These are phyloP conservation scores for Barbarea vulgaris DNA, from an alignment of 345 rosid species.

Conservation along the genomic window DNA sequence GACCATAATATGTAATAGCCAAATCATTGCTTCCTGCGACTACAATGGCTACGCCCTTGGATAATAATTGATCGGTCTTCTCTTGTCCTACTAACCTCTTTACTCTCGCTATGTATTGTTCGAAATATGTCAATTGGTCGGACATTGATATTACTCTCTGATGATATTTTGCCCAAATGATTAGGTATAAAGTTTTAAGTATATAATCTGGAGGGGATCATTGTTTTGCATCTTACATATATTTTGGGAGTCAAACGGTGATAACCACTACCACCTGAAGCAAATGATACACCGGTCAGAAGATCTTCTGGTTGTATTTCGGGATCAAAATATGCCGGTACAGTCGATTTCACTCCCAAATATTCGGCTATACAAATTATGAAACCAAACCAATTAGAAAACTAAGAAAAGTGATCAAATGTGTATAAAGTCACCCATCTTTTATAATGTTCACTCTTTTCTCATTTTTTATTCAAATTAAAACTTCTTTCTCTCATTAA, in stretches of 20 bases:
- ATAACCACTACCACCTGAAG: conserved; percentile 62
- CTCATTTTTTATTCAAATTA: no score
- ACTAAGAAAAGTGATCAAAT: not conserved
- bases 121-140: conserved; percentile 36
- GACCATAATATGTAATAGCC: conserved; percentile 33
- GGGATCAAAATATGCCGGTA: conserved; percentile 62
- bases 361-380: conserved; percentile 42
- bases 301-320: conserved; percentile 48
- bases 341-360: conserved; percentile 46
- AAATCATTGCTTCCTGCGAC: conserved; percentile 50
- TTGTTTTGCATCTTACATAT: conserved; percentile 37
- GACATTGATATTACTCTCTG: conserved; percentile 38
- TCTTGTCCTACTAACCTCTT: conserved; percentile 34
- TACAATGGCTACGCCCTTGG: conserved; percentile 35
- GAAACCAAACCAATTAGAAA: not conserved
- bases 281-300: conserved; percentile 60
- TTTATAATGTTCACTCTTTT: not conserved
- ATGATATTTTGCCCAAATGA: not conserved
- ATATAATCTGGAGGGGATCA: not conserved
- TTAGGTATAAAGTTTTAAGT: not conserved
- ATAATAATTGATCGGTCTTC: conserved; percentile 27
- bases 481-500: no score
- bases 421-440: not conserved
- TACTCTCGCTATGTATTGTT: conserved; percentile 29
- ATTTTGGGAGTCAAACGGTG: conserved; percentile 52